A percentile compares a stretch with the other conserved stretches of the same genome.
These are phyloP conservation scores for Paecilomyces sp. DNA, from an alignment of 2,329 filamentous ascomycete genomes.

Conservation along the genomic window DNA sequence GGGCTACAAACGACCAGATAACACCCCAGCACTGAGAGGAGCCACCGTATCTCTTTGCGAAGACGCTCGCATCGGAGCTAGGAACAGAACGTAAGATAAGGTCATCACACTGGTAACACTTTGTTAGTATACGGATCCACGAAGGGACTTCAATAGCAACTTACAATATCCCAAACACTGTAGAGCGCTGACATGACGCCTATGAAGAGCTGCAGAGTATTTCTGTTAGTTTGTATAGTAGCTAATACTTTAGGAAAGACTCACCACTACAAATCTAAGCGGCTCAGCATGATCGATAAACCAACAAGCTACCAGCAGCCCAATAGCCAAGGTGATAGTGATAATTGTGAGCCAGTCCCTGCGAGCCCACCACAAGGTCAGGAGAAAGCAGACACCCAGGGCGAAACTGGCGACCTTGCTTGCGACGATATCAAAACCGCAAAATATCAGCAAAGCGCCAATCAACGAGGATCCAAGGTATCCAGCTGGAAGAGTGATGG, in stretches of 20 bases:
- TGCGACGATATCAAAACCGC: constrained; percentile 73
- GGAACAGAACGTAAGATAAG: constrained; percentile 75
- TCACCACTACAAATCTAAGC: constrained; percentile 61
- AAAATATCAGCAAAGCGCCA: constrained; percentile 69
- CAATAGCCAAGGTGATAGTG: constrained; percentile 64
- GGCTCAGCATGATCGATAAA: constrained; percentile 72
- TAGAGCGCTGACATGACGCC: constrained; percentile 77
- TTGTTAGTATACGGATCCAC: constrained; percentile 2
- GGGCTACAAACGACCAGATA: constrained; percentile 67
- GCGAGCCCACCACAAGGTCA: constrained; percentile 78
- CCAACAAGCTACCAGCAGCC: constrained; percentile 66
- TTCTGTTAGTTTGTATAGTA: not conserved
- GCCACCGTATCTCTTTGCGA: constrained; percentile 69
- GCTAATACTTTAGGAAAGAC: constrained; percentile 15
- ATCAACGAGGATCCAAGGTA: constrained; percentile 73
- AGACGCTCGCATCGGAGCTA: constrained; percentile 70
- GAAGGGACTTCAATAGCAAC: constrained; percentile 13
- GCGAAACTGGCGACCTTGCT: constrained; percentile 72
- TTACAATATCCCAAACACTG: constrained; percentile 72
- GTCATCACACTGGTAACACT: constrained; percentile 57
- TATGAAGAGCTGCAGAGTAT: constrained; percentile 56
- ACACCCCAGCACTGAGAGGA: constrained; percentile 77
- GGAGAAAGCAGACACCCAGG: constrained; percentile 64
- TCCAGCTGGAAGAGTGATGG: constrained; percentile 67
- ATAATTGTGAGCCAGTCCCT: constrained; percentile 70